Percentiles rank a stretch among this genome's conserved stretches.
Evolutionary conservation across 495 filamentous ascomycete species (phyloP).

Genomic region (Friedmanniomyces simplex): DNA sequence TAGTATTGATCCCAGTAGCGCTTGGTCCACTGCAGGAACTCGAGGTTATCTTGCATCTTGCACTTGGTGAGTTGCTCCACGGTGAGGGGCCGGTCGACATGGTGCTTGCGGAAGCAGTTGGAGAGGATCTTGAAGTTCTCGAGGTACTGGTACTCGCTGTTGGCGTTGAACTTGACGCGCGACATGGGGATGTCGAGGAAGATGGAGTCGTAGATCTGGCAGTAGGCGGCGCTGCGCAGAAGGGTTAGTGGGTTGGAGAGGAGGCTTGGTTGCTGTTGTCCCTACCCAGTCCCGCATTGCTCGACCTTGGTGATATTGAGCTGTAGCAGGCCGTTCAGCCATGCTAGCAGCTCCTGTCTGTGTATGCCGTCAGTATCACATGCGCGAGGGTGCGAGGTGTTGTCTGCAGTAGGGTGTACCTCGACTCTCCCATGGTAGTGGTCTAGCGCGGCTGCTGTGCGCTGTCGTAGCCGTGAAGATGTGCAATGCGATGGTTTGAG

Average conservation of each 20-base stretch:
- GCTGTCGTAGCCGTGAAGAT: no score
- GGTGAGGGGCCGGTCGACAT: constrained; percentile 76
- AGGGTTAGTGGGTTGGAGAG: no score
- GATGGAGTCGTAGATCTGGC: constrained; percentile 96
- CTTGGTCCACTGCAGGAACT: constrained; percentile 96
- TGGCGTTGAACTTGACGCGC: constrained; percentile 95
- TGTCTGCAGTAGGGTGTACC: background rate
- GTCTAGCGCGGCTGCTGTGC: background rate
- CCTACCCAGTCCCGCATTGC: constrained; percentile 97
- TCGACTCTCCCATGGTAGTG: background rate
- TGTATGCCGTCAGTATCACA: background rate
- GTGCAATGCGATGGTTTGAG: no score
- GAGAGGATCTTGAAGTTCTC: constrained; percentile 89
- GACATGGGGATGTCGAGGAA: constrained; percentile 94
- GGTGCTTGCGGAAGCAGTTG: constrained; percentile 60
- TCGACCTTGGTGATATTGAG: constrained; percentile 97
- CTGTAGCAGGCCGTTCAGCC: constrained; percentile 95
- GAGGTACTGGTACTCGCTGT: constrained; percentile 91
- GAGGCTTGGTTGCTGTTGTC: background rate
- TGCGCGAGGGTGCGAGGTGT: background rate
- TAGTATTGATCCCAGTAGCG: constrained; percentile 96
- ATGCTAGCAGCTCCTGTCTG: constrained; percentile 92
- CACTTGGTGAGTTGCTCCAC: constrained; percentile 86
- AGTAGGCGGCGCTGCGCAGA: constrained; percentile 75
- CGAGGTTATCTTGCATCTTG: constrained; percentile 99